Percentiles rank a stretch among this genome's conserved stretches.
Evolutionary conservation across 163 green algal genomes (phyloP).

Genomic region (Scenedesmus sp.): DNA sequence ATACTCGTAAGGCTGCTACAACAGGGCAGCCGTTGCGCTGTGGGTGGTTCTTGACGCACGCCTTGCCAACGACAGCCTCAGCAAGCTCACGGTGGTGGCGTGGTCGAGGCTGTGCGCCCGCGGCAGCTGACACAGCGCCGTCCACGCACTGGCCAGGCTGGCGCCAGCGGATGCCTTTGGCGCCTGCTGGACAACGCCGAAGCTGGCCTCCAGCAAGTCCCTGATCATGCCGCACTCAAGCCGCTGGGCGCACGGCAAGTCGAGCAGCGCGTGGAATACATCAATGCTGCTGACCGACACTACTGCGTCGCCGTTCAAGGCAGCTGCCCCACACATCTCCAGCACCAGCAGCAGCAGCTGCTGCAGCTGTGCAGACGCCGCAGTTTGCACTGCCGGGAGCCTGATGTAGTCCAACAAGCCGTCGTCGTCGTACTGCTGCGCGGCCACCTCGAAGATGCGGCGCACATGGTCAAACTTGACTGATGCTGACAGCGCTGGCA

Average conservation of each 20-base stretch:
- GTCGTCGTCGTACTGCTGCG: not conserved
- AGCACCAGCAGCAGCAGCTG: not conserved
- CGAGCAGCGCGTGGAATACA: not conserved
- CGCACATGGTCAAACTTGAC: not conserved
- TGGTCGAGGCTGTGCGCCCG: not conserved
- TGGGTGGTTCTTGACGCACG: too few species aligned
- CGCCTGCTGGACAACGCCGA: not conserved
- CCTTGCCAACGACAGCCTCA: not conserved
- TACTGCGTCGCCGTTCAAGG: too few species aligned
- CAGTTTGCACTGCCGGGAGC: not conserved
- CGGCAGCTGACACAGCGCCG: not conserved
- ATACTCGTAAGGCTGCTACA: too few species aligned
- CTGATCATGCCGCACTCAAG: not conserved
- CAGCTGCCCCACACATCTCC: not conserved
- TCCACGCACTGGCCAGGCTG: not conserved
- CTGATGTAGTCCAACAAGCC: not conserved
- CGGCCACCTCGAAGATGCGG: not conserved
- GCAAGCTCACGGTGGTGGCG: not conserved
- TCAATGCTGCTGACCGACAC: not conserved
- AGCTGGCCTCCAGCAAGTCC: not conserved
- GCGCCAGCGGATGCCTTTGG: too few species aligned
- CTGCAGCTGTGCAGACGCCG: not conserved
- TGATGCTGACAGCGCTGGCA: not conserved
- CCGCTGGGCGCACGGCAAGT: not conserved
- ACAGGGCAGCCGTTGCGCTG: too few species aligned